A percentile compares a stretch with the other conserved stretches of the same genome.
Evolutionary conservation across 306 rosid species (phyloP).

Genomic region (Boehmeria nivea): DNA sequence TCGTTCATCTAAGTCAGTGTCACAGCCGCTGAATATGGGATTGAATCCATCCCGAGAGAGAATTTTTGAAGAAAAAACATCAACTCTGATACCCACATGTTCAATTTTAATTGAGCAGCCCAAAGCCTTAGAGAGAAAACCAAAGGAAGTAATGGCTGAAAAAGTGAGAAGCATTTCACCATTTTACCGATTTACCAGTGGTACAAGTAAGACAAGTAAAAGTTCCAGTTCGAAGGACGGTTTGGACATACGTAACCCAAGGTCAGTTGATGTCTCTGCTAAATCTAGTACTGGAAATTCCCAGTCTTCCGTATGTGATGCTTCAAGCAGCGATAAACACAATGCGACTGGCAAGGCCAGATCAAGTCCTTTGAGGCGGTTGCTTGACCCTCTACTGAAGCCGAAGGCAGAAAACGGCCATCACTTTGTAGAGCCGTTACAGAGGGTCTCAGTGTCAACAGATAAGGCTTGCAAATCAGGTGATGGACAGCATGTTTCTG

Average conservation of each 20-base stretch:
- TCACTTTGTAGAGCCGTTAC: slow-evolving; percentile 34
- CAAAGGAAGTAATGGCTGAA: slow-evolving; percentile 28
- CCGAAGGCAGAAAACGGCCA: slow-evolving; percentile 51
- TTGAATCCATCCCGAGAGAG: slow-evolving; percentile 47
- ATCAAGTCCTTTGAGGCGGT: slow-evolving; percentile 89
- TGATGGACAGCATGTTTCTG: slow-evolving; percentile 22
- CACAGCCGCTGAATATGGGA: slow-evolving; percentile 29
- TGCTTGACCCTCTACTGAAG: slow-evolving; percentile 76
- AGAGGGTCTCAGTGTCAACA: slow-evolving; percentile 34
- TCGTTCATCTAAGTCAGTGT: slow-evolving; percentile 29
- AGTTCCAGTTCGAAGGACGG: slow-evolving; percentile 50
- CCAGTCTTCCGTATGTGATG: slow-evolving; percentile 35
- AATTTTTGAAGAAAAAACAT: slow-evolving; percentile 35
- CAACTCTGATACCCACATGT: slow-evolving; percentile 31
- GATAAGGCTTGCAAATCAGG: slow-evolving; percentile 39
- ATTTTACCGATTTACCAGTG: slow-evolving; percentile 52
- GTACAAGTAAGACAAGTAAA: slow-evolving; percentile 51
- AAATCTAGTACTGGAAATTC: slow-evolving; percentile 37
- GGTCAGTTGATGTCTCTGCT: slow-evolving; percentile 16
- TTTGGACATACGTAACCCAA: no score
- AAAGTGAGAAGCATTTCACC: slow-evolving; percentile 84
- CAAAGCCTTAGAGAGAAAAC: slow-evolving; percentile 39
- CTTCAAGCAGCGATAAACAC: slow-evolving; percentile 45
- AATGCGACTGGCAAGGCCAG: slow-evolving; percentile 43
- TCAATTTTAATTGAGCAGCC: slow-evolving; percentile 33